Conservation (phyloP, 2,329 filamentous ascomycete genomes). For the Xylariaceae sp. region DNA sequence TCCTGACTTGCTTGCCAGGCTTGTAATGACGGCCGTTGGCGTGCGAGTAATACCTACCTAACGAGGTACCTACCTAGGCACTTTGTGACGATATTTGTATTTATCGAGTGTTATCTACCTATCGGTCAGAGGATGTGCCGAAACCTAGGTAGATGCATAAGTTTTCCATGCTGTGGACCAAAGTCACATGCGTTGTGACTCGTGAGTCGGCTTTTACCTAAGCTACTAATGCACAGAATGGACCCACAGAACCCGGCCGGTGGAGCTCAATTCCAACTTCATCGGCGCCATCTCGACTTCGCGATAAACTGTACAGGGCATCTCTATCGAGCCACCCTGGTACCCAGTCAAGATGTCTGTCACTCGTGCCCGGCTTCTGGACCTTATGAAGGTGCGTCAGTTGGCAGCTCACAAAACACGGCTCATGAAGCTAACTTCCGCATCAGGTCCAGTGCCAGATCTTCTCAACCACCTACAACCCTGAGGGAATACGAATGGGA, state of each 20-base stretch:
- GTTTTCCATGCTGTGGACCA: no score
- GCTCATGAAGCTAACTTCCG: conserved; percentile 13
- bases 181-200: no score
- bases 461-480: conserved; percentile 90
- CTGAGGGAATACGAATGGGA: conserved; percentile 71
- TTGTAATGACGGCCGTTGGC: no score
- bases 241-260: not conserved
- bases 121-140: no score
- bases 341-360: conserved; percentile 52
- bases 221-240: not conserved
- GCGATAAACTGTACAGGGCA: conserved; percentile 7
- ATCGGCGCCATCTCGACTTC: not conserved
- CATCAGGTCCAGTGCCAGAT: conserved; percentile 78
- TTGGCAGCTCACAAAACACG: not conserved
- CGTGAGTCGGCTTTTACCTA: no score
- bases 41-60: no score
- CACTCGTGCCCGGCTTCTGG: conserved; percentile 56
- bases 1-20: no score
- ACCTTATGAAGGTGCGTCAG: conserved; percentile 68
- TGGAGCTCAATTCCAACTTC: conserved; percentile 8
- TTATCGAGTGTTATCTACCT: no score
- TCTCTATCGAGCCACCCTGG: conserved; percentile 10
- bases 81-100: no score
- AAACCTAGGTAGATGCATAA: no score
- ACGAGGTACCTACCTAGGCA: no score